A percentile compares a stretch with the other conserved stretches of the same genome.
phyloP scores from a whole-genome alignment of 1,284 basidiomycete species.

The Ceratobasidium sp. region DNA sequence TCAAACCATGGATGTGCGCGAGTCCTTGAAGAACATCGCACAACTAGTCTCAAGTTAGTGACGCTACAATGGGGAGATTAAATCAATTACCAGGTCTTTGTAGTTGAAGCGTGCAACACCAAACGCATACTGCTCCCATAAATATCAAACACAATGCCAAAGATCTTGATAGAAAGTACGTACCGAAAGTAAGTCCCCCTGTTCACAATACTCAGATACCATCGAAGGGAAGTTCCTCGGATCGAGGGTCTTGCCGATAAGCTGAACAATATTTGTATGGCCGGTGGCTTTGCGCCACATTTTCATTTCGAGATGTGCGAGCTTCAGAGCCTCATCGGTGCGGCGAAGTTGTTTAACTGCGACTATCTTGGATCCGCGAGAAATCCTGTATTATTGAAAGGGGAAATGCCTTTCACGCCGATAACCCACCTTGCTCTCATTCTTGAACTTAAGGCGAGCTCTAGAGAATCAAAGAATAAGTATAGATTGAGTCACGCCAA shows the following conservation, averaged over 20 bases:
- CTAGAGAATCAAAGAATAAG: neutral
- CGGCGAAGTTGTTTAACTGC: constrained; percentile 11
- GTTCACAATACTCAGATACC: constrained; percentile 23
- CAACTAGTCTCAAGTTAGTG: neutral
- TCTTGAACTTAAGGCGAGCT: constrained; percentile 1
- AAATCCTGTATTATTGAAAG: neutral
- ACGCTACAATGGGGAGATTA: neutral
- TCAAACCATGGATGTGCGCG: constrained; percentile 5
- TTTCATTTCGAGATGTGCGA: constrained; percentile 19
- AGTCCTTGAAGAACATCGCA: constrained; percentile 12
- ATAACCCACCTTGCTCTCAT: neutral
- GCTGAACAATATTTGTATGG: constrained; percentile 15
- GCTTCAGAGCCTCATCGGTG: neutral
- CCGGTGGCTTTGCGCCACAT: constrained; percentile 9
- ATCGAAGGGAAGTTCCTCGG: constrained; percentile 12
- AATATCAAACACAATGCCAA: neutral
- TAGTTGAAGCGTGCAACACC: constrained; percentile 23
- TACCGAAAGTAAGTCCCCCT: constrained; percentile 28
- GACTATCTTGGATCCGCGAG: no score
- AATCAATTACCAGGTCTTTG: constrained; percentile 20
- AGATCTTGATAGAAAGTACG: neutral
- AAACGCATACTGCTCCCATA: constrained; percentile 15
- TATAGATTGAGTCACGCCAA: neutral
- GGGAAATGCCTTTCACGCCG: no score
- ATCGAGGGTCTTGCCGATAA: constrained; percentile 15